These are phyloP conservation scores for Hypoxylon sp. DNA, from an alignment of 2,329 filamentous ascomycete species.

Conservation along the genomic window DNA sequence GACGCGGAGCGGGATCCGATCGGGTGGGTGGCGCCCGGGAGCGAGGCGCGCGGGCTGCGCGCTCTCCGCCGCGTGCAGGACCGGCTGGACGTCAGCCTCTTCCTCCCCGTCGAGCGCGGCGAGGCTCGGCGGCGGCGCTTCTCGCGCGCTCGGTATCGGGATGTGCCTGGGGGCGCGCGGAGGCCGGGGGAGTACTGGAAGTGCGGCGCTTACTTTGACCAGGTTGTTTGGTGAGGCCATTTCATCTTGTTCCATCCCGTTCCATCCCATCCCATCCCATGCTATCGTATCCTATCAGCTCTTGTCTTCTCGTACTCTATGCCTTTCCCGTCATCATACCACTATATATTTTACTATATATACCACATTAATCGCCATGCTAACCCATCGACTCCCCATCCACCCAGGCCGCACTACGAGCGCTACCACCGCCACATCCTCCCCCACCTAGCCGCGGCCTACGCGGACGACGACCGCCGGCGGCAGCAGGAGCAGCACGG, in stretches of 20 bases:
- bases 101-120: neutral
- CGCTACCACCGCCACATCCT: constrained; percentile 34
- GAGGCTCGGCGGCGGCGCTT: neutral
- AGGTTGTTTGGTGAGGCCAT: constrained; percentile 42
- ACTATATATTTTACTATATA: neutral
- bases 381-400: too few relatives aligned
- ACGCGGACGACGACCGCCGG: neutral
- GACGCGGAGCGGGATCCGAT: constrained; percentile 1
- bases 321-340: too few relatives aligned
- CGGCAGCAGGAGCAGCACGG: constrained; percentile 4
- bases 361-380: neutral
- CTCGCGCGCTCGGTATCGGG: neutral
- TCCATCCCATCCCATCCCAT: too few relatives aligned
- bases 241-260: neutral
- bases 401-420: constrained; percentile 22
- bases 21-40: neutral
- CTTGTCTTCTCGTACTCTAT: too few relatives aligned
- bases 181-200: constrained; percentile 48
- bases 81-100: constrained; percentile 10
- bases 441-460: neutral
- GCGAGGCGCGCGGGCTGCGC: constrained; percentile 4
- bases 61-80: constrained; percentile 5
- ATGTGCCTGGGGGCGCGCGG: constrained; percentile 6
- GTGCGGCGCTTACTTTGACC: constrained; percentile 47
- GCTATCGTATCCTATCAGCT: too few relatives aligned